Base-by-base conservation (phyloP, 2,329 filamentous ascomycete species). In the Talaromyces funiculosus region DNA sequence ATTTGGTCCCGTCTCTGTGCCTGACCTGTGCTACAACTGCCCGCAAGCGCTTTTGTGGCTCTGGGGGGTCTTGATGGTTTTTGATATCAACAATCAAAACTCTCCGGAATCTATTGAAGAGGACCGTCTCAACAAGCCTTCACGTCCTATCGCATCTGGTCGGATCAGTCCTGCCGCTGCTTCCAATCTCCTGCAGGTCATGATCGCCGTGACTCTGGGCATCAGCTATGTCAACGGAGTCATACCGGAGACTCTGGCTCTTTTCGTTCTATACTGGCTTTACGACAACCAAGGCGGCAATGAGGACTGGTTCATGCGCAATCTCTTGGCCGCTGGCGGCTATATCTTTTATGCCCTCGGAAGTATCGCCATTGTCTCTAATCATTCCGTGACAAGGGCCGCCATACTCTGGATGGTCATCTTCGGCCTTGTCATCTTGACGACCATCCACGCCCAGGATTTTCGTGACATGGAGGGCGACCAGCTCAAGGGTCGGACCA, bases 1-100 rank as follows among this genome's bases (percentile, higher is more conserved):
- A 12, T 14, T n/a, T 12, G 47, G 22, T 6, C 20, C 55, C 14
- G 7, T 61, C 12, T 9, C 54, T 8, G 42, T 58, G 35, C 35
- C 24, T 3, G 35, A 49, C 49, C 14, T 61, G 6, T n/a, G 53
- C 24, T 53, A 58, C 38, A 54, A 47, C 16, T 54, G 20, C n/a
- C 38, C 60, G 10, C 38, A 53, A 16, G 60, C 60, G 16, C 20
- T 61, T 4, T 14, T 40, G 4, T 61, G 60, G 60, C 45, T 61
- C 4, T 61, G 60, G 60, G 60, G 45, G 3, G 55, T 61, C 1
- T 24, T 61, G 20, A 61, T 61, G 60, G 60, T 61, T 14, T 61
- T 61, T 45, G 60, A 58, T 49, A 61, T 61, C n/a, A 61, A 61
- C 38, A 61, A 61, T 14, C 60, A 61, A 20, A 61, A 61, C 31